Conservation (phyloP, 805 yeast genomes). For the Saturnispora besseyi region DNA sequence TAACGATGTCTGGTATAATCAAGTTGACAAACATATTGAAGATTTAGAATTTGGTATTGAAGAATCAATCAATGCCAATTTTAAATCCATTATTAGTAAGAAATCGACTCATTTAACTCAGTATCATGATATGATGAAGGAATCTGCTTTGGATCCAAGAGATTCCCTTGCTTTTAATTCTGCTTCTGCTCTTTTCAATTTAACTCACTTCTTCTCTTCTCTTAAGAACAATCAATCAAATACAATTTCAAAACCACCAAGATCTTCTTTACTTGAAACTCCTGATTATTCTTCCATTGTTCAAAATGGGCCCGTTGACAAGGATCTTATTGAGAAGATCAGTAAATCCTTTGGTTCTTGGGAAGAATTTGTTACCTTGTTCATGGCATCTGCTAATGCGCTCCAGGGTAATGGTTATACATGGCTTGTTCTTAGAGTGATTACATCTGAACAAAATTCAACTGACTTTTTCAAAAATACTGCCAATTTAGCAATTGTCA, state of each 20-base stretch:
- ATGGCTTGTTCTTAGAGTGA: conserved; percentile 67
- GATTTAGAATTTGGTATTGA: conserved; percentile 32
- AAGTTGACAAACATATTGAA: conserved; percentile 32
- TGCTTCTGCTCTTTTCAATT: conserved; percentile 39
- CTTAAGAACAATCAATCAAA: conserved; percentile 24
- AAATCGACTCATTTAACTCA: conserved; percentile 16
- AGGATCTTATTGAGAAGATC: conserved; percentile 38
- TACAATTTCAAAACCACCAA: conserved; percentile 18
- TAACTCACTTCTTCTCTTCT: conserved; percentile 40
- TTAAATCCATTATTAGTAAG: neutral
- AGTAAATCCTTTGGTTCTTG: conserved; percentile 63
- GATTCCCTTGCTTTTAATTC: conserved; percentile 21
- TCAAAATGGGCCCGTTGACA: conserved; percentile 16
- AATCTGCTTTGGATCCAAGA: conserved; percentile 38
- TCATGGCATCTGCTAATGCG: conserved; percentile 59
- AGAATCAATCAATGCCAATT: conserved; percentile 15
- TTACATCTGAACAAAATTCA: conserved; percentile 15
- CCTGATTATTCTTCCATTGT: conserved; percentile 25
- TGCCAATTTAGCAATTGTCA: conserved; percentile 54
- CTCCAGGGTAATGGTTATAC: conserved; percentile 86
- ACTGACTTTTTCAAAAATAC: conserved; percentile 14
- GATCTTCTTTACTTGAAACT: conserved; percentile 30
- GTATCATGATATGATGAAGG: conserved; percentile 29
- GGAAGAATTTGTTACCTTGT: conserved; percentile 61
- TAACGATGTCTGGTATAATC: conserved; percentile 42